These are phyloP conservation scores for Nitzschia sp. DNA, from an alignment of 108 stramenopile genomes.

Conservation along the genomic window DNA sequence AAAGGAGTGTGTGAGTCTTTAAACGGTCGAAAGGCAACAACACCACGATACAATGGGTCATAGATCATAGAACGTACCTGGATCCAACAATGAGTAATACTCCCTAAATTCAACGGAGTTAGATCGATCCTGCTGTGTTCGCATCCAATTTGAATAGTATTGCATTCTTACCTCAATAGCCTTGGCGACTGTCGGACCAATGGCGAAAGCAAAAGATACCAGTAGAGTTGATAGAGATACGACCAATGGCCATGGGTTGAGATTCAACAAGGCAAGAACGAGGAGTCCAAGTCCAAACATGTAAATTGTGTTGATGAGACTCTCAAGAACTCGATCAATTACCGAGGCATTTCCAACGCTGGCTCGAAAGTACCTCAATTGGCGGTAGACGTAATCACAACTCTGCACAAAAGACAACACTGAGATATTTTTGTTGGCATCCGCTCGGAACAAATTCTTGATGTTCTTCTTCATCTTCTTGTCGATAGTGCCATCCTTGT, in stretches of 20 bases:
- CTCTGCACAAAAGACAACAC: constrained; percentile 66
- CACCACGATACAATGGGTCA: no score
- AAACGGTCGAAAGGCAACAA: neutral
- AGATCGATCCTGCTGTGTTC: neutral
- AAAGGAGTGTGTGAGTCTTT: neutral
- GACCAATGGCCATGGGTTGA: constrained; percentile 76
- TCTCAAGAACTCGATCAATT: constrained; percentile 73
- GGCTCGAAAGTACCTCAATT: constrained; percentile 53
- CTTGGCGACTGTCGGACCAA: constrained; percentile 67
- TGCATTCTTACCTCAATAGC: constrained; percentile 50
- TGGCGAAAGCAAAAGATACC: constrained; percentile 72
- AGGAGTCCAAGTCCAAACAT: constrained; percentile 55
- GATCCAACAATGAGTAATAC: constrained; percentile 67
- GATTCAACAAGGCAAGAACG: constrained; percentile 48
- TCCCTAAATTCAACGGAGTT: constrained; percentile 26
- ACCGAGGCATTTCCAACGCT: constrained; percentile 67
- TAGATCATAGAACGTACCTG: constrained; percentile 25
- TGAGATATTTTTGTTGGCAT: constrained; percentile 37
- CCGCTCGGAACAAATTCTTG: constrained; percentile 46
- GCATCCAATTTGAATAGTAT: neutral
- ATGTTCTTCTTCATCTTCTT: constrained; percentile 49
- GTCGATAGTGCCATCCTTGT: constrained; percentile 47
- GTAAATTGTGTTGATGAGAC: constrained; percentile 53
- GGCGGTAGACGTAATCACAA: constrained; percentile 58
- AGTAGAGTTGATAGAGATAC: constrained; percentile 66